These are phyloP conservation scores for Aspergillus carbonarius DNA, from an alignment of 2,329 filamentous ascomycete genomes.

Conservation along the genomic window DNA sequence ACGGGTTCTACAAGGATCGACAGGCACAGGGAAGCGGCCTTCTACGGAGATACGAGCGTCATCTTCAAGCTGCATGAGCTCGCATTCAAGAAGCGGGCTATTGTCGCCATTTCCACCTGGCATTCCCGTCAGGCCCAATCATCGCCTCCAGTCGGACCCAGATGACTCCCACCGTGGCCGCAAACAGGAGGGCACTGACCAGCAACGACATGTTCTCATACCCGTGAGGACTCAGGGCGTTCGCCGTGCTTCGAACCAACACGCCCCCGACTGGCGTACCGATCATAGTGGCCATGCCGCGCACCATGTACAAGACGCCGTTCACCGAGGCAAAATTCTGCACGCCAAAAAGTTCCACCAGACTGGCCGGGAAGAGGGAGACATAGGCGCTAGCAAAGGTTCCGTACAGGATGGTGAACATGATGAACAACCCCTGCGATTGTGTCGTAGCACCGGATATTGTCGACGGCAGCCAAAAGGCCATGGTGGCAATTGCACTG, in stretches of 20 bases:
- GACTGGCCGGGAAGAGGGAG: constrained; percentile 40
- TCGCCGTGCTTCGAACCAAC: constrained; percentile 23
- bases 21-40: too few relatives aligned
- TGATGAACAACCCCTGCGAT: constrained; percentile 25
- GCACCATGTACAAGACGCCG: constrained; percentile 41
- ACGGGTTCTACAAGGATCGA: too few relatives aligned
- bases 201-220: neutral
- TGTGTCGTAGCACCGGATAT: neutral
- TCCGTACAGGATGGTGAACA: constrained; percentile 37
- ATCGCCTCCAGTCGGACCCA: constrained; percentile 1
- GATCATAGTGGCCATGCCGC: constrained; percentile 38
- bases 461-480: constrained; percentile 25
- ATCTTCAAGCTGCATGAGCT: too few relatives aligned
- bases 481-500: constrained; percentile 28
- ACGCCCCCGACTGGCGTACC: constrained; percentile 38
- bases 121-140: neutral
- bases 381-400: constrained; percentile 41
- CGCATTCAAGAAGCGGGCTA: neutral
- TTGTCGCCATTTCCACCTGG: neutral
- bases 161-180: neutral
- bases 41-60: too few relatives aligned
- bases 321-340: constrained; percentile 41
- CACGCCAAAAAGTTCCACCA: constrained; percentile 42
- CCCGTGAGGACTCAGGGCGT: neutral
- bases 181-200: neutral